phyloP scores from a whole-genome alignment of 495 filamentous ascomycete genomes.

The Hyaloscypha bicolor region DNA sequence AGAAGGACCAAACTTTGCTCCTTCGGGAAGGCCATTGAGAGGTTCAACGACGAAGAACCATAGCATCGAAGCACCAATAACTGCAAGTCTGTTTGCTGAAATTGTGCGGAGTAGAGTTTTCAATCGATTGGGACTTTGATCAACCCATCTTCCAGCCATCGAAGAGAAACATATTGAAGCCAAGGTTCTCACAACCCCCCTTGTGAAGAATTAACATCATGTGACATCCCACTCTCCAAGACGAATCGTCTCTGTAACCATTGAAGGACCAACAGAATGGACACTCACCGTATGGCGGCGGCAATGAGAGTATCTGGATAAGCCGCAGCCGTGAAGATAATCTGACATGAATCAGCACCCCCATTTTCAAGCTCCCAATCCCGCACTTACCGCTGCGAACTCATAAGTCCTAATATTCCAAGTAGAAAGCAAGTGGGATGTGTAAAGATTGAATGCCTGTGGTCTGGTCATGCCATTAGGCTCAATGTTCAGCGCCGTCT shows the following conservation, averaged over 20 bases:
- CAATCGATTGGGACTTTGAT: conserved; percentile 43
- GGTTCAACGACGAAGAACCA: conserved; percentile 44
- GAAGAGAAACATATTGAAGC: conserved; percentile 44
- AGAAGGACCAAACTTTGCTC: background rate
- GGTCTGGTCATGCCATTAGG: conserved; percentile 25
- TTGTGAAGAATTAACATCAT: conserved; percentile 30
- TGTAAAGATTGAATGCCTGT: conserved; percentile 49
- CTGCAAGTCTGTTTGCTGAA: conserved; percentile 46
- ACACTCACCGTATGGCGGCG: conserved; percentile 40
- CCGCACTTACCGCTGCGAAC: conserved; percentile 54
- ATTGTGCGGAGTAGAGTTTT: conserved; percentile 45
- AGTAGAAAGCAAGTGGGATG: conserved; percentile 66
- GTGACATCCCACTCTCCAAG: conserved; percentile 10
- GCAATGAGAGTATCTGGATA: conserved; percentile 57
- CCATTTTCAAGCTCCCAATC: conserved; percentile 14
- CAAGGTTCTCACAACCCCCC: conserved; percentile 41
- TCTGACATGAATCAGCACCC: conserved; percentile 20
- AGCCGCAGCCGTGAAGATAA: conserved; percentile 59
- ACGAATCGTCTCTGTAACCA: background rate
- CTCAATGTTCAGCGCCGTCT: background rate
- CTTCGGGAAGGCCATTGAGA: background rate
- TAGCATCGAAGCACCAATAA: conserved; percentile 52
- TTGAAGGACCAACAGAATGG: conserved; percentile 6
- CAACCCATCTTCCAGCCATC: conserved; percentile 50
- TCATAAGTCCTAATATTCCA: conserved; percentile 76